These are phyloP conservation scores for Metschnikowia peoriensis DNA, from an alignment of 805 yeast species.

Conservation along the genomic window DNA sequence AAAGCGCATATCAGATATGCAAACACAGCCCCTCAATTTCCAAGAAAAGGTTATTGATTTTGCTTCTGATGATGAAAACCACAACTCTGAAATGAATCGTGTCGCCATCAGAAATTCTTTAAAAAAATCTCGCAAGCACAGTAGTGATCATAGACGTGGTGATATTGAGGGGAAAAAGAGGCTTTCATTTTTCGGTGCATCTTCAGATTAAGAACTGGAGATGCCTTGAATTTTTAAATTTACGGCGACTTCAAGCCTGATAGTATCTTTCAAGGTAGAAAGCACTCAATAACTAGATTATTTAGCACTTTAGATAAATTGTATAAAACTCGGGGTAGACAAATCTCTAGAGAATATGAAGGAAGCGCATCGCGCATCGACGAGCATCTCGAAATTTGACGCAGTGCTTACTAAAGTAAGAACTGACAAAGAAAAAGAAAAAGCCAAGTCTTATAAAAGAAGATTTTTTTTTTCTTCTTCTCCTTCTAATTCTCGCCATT, in stretches of 20 bases:
- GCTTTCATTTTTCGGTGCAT: conserved; percentile 25
- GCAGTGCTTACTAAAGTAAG: background rate
- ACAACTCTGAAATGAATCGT: conserved; percentile 37
- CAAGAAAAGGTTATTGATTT: conserved; percentile 46
- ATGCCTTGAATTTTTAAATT: background rate
- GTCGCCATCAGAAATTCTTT: conserved; percentile 40
- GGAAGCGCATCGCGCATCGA: conserved; percentile 5
- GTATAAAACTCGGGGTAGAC: background rate
- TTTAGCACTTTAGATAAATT: background rate
- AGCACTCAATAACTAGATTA: background rate
- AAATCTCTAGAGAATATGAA: background rate
- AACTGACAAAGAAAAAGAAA: background rate
- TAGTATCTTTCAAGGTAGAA: background rate
- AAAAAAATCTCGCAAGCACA: conserved; percentile 28
- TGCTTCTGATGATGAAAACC: conserved; percentile 45
- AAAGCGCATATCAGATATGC: conserved; percentile 30
- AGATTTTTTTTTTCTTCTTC: background rate
- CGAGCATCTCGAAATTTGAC: conserved; percentile 1
- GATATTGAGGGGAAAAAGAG: conserved; percentile 27
- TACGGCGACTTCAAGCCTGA: background rate
- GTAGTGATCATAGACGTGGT: conserved; percentile 28
- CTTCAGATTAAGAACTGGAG: background rate
- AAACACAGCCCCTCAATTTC: conserved; percentile 30
- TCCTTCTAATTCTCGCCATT: background rate
- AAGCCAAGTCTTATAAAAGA: background rate